A percentile compares a stretch with the other conserved stretches of the same genome.
Evolutionary conservation across 1,284 basidiomycete species (phyloP).

Genomic region (Marasmius fiardii): DNA sequence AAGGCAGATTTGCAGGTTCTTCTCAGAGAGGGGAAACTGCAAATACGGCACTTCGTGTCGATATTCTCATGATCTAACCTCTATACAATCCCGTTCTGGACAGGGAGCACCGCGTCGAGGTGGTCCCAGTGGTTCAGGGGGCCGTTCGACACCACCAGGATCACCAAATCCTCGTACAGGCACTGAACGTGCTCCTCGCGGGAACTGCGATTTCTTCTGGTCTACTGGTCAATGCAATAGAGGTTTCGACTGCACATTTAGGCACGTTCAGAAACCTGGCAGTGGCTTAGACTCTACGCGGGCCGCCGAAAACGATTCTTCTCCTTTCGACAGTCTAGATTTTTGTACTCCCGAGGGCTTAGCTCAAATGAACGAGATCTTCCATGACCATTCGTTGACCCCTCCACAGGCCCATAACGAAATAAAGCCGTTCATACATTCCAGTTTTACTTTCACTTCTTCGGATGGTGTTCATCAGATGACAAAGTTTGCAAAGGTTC

Average conservation of each 20-base stretch:
- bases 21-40: conserved; percentile 1
- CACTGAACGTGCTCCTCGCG: conserved; percentile 27
- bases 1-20: not conserved
- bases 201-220: conserved; percentile 54
- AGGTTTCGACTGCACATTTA: conserved; percentile 45
- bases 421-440: conserved; percentile 41
- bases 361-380: conserved; percentile 37
- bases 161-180: conserved; percentile 16
- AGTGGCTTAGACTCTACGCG: conserved; percentile 6
- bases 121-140: not conserved
- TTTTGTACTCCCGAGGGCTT: conserved; percentile 43
- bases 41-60: conserved; percentile 1
- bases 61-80: conserved; percentile 23
- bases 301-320: not conserved
- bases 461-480: conserved; percentile 29
- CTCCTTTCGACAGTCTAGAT: conserved; percentile 16
- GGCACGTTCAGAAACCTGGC: conserved; percentile 33
- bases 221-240: conserved; percentile 42
- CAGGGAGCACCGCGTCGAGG: no score
- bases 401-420: conserved; percentile 50
- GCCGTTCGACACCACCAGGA: not conserved
- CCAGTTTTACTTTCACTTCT: conserved; percentile 40
- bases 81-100: conserved; percentile 9
- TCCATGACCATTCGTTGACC: conserved; percentile 28
- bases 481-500: conserved; percentile 44